Evolutionary conservation across 495 filamentous ascomycete genomes (phyloP).

Genomic region (Penicillium fimorum): DNA sequence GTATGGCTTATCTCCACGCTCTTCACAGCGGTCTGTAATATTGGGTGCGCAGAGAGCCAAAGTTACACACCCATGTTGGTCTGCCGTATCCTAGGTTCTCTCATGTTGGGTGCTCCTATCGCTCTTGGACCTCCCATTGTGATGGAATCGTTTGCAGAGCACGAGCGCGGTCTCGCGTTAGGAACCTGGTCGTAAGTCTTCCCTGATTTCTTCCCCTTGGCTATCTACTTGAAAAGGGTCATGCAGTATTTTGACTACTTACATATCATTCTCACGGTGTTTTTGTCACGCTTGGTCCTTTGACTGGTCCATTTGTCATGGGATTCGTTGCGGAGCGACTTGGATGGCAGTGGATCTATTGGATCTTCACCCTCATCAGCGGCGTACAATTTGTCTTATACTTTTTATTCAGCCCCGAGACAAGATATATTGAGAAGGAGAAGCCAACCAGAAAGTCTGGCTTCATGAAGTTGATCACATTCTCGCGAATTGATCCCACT

Average conservation of each 20-base stretch:
- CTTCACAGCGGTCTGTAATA: not conserved
- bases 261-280: not conserved
- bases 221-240: not conserved
- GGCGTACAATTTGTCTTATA: not conserved
- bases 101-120: not conserved
- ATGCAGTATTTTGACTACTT: not conserved
- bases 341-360: not conserved
- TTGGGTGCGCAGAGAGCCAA: not conserved
- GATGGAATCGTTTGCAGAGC: not conserved
- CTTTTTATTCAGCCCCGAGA: not conserved
- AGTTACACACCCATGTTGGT: not conserved
- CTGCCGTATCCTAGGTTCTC: not conserved
- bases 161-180: not conserved
- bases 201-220: not conserved
- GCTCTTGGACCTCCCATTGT: not conserved
- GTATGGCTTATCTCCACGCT: not conserved
- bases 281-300: not conserved
- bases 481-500: not conserved
- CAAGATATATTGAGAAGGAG: not conserved
- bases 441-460: not conserved
- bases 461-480: not conserved
- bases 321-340: not conserved
- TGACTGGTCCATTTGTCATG: not conserved
- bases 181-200: constrained; percentile 1
- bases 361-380: not conserved